Conservation (phyloP, 495 filamentous ascomycete genomes). For the Penicillium robsamsonii region DNA sequence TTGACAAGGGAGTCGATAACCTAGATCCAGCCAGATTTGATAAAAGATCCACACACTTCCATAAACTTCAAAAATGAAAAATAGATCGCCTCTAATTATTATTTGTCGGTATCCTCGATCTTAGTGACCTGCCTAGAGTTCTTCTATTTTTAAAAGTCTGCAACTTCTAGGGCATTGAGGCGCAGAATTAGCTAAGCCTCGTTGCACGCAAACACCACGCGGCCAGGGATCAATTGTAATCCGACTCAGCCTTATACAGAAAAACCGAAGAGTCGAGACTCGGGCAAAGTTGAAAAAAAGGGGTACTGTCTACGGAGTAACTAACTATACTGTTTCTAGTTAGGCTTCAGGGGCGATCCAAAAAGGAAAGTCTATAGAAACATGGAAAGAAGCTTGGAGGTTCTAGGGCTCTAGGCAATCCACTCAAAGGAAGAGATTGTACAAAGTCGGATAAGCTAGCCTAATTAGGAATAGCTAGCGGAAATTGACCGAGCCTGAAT, state of each 20-base stretch:
- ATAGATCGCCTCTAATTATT: background rate
- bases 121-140: background rate
- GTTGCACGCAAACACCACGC: slow-evolving; percentile 5
- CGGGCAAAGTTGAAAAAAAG: background rate
- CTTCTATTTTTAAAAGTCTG: slow-evolving; percentile 7
- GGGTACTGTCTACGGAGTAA: background rate
- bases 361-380: background rate
- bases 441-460: slow-evolving; percentile 6
- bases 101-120: background rate
- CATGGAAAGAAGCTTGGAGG: background rate
- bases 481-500: background rate
- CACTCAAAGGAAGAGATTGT: background rate
- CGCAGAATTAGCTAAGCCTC: slow-evolving; percentile 21
- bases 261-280: background rate
- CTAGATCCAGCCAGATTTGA: slow-evolving; percentile 3
- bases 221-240: background rate
- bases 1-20: background rate
- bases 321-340: background rate
- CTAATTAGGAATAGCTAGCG: background rate
- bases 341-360: slow-evolving; percentile 1
- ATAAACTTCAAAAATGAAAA: background rate
- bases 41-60: background rate
- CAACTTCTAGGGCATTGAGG: background rate
- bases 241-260: slow-evolving; percentile 17
- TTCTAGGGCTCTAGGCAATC: background rate